A percentile compares a stretch with the other conserved stretches of the same genome.
Conservation (phyloP, 352 stramenopile genomes). For the Phytopythium boreale region DNA sequence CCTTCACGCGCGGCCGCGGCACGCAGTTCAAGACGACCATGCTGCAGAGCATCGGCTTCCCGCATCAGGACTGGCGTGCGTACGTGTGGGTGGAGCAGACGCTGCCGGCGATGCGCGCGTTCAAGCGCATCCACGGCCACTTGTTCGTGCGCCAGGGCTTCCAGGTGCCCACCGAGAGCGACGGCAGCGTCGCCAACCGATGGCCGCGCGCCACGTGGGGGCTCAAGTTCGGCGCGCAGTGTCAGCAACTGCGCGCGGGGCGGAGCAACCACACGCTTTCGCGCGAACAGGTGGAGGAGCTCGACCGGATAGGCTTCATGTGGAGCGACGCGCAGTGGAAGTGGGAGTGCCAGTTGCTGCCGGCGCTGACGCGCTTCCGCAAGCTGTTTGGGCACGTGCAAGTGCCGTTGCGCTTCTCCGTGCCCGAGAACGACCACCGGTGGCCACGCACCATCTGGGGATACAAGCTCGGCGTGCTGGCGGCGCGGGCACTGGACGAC, state of each 20-base stretch:
- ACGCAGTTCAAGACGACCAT: slow-evolving; percentile 55
- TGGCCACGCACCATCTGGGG: slow-evolving; percentile 85
- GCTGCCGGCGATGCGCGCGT: slow-evolving; percentile 72
- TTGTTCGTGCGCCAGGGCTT: slow-evolving; percentile 90
- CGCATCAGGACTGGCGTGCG: slow-evolving; percentile 59
- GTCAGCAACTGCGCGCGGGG: slow-evolving; percentile 79
- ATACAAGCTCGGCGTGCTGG: slow-evolving; percentile 60
- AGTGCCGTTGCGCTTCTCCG: slow-evolving; percentile 87
- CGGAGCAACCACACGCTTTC: slow-evolving; percentile 37
- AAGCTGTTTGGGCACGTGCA: slow-evolving; percentile 83
- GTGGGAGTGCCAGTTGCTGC: slow-evolving; percentile 54
- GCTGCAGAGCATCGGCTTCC: slow-evolving; percentile 63
- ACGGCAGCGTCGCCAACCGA: slow-evolving; percentile 13
- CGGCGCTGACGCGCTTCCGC: slow-evolving; percentile 73
- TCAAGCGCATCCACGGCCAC: slow-evolving; percentile 88
- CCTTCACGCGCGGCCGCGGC: slow-evolving; percentile 57
- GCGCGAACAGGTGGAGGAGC: slow-evolving; percentile 20
- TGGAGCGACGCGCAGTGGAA: slow-evolving; percentile 74
- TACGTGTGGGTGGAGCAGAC: slow-evolving; percentile 75
- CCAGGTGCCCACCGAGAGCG: slow-evolving; percentile 65
- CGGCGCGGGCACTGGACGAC: slow-evolving; percentile 24
- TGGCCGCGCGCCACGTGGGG: slow-evolving; percentile 89
- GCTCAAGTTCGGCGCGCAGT: slow-evolving; percentile 86
- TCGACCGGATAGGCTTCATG: slow-evolving; percentile 66
- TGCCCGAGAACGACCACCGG: slow-evolving; percentile 59